Base-by-base conservation (phyloP, 2,329 filamentous ascomycete genomes). In the Botrytis pseudocinerea region DNA sequence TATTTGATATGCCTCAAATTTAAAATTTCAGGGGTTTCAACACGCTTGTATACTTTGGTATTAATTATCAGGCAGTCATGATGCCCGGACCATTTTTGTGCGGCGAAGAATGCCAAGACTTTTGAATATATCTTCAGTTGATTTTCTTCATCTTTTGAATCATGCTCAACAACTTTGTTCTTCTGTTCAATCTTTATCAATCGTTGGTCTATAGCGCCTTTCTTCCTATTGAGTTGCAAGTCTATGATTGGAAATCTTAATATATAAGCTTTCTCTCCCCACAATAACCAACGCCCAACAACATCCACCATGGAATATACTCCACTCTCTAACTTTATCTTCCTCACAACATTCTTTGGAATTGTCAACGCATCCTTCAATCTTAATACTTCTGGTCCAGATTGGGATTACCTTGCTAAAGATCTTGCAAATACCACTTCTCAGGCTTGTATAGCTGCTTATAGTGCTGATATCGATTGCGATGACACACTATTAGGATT, bases 401-500 rank as follows among this genome's bases (percentile, higher is more conserved):
- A 79, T 68, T 81, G 79, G 79, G 77, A 78, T 73, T 81, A 80
- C 60, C 77, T 77, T 72, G 74, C 77, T 71, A 80, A 78, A 64
- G 79, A 80, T 72, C 65, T 81, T 5, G 79, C 78, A 48, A 74
- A 75, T 57, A 79, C 77, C 14, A 82, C 80, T 2, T 81, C 79
- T 20, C 71, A 78, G 44, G 74, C 76, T 28, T 82, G 79, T 63
- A 80, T 79, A 63, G 76, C 77, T 28, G 80, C 80, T 7, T 81
- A 81, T 71, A 77, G 76, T 65, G 76, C 78, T 40, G 74, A 57
- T 54, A 80, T 81, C 61, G 70, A 81, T 69, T 82, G 80, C 66
- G 79, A 80, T 61, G 61, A 75, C 68, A 80, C 79, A 14, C 76
- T 81, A 4, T 73, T 80, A 40, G 77, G 78, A 25, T 62, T 80